phyloP scores from a whole-genome alignment of 352 stramenopile genomes.

The Blastocystis sp. region DNA sequence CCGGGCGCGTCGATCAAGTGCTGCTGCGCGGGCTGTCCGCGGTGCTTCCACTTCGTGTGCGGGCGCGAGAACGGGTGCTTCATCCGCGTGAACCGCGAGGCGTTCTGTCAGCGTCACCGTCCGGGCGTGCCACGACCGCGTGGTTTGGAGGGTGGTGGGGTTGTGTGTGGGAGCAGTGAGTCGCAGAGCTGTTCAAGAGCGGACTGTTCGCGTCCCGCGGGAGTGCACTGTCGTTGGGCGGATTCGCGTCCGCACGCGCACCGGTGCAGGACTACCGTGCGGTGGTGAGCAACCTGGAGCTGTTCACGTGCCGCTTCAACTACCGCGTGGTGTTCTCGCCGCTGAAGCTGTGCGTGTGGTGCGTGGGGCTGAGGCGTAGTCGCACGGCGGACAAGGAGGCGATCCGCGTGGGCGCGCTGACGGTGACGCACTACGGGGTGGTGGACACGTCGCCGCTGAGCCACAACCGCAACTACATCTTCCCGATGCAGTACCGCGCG shows the following conservation, averaged over 20 bases:
- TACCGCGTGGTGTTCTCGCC: constrained; percentile 32
- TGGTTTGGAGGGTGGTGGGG: not conserved
- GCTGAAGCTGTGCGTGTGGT: not conserved
- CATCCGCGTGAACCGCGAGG: constrained; percentile 42
- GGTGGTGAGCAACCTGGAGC: not conserved
- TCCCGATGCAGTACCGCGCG: constrained; percentile 17
- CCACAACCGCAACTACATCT: constrained; percentile 2
- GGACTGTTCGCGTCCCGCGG: not conserved
- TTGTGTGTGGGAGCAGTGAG: too few species aligned
- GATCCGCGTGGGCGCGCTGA: constrained; percentile 5
- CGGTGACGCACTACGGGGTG: constrained; percentile 3
- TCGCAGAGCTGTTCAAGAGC: too few species aligned
- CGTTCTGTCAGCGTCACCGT: constrained; percentile 31
- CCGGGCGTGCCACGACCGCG: not conserved
- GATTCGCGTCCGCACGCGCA: not conserved
- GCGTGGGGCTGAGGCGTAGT: not conserved
- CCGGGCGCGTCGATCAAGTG: constrained; percentile 28
- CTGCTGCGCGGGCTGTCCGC: not conserved
- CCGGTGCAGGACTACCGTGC: not conserved
- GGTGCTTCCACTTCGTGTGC: constrained; percentile 16
- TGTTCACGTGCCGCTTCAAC: constrained; percentile 50
- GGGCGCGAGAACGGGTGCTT: constrained; percentile 32
- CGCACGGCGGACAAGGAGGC: not conserved
- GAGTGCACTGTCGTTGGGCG: not conserved
- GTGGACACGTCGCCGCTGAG: not conserved